These are phyloP conservation scores for Exophiala oligosperma DNA, from an alignment of 2,329 filamentous ascomycete species.

Conservation along the genomic window DNA sequence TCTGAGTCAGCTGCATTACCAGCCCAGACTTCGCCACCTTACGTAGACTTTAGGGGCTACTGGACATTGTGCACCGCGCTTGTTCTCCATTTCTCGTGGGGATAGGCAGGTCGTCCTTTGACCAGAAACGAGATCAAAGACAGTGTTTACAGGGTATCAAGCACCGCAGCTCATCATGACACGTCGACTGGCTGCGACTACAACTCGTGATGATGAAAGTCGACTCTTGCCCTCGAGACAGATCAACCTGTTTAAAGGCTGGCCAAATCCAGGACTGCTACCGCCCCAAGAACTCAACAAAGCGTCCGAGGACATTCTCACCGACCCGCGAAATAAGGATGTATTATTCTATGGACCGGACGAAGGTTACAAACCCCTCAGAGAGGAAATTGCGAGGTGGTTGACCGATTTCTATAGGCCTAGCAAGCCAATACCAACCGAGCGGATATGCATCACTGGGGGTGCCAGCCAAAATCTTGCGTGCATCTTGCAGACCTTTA, in stretches of 20 bases:
- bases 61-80: too few relatives aligned
- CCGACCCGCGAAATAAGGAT: constrained; percentile 31
- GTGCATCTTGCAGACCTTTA: constrained; percentile 73
- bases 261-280: constrained; percentile 60
- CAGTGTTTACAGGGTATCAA: background rate
- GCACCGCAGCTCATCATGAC: background rate
- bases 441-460: constrained; percentile 76
- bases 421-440: constrained; percentile 42
- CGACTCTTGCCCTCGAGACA: constrained; percentile 6
- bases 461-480: constrained; percentile 83
- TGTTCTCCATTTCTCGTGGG: too few relatives aligned
- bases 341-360: constrained; percentile 81
- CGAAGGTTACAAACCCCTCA: constrained; percentile 68
- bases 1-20: too few relatives aligned
- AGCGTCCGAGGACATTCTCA: constrained; percentile 49
- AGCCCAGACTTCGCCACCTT: too few relatives aligned
- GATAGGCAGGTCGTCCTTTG: too few relatives aligned
- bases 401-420: constrained; percentile 62
- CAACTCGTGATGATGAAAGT: background rate
- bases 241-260: constrained; percentile 48
- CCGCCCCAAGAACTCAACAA: constrained; percentile 61
- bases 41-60: too few relatives aligned
- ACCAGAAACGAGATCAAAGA: too few relatives aligned
- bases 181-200: background rate
- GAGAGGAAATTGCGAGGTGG: constrained; percentile 69